Evolutionary conservation across 2,329 filamentous ascomycete genomes (phyloP).

Genomic region (Neurospora sp.): DNA sequence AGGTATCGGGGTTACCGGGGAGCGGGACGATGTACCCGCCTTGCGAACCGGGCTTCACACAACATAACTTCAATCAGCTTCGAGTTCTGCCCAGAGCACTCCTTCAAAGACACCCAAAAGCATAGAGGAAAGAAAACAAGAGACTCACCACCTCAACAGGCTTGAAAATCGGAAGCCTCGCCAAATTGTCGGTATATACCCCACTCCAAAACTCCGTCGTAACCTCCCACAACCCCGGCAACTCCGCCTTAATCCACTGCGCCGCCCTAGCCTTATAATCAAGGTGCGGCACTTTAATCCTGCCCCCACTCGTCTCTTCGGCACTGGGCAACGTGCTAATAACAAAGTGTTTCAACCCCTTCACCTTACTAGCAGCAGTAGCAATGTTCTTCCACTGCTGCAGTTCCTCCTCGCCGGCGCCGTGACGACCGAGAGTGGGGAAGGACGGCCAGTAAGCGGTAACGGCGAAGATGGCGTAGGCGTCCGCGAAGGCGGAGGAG

Average conservation of each 20-base stretch:
- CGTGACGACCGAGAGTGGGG: conserved; percentile 1
- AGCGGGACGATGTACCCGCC: conserved; percentile 3
- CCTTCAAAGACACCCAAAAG: too few relatives aligned
- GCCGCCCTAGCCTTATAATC: conserved; percentile 15
- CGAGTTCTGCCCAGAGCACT: too few relatives aligned
- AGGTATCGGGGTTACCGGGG: conserved; percentile 3
- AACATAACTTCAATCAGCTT: too few relatives aligned
- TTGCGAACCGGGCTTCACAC: background rate
- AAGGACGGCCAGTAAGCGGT: conserved; percentile 19
- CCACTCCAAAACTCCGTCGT: conserved; percentile 18
- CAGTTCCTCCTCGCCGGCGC: conserved; percentile 11
- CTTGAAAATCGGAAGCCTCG: conserved; percentile 1
- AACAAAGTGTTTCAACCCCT: conserved; percentile 14
- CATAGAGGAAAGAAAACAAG: too few relatives aligned
- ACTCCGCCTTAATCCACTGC: conserved; percentile 8
- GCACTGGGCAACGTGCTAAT: conserved; percentile 16
- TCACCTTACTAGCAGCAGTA: conserved; percentile 7
- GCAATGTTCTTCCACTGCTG: conserved; percentile 18
- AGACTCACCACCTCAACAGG: background rate
- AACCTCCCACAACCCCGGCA: conserved; percentile 9
- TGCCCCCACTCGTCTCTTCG: conserved; percentile 5
- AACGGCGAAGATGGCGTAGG: conserved; percentile 33
- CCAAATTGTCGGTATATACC: conserved; percentile 10
- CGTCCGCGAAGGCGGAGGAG: conserved; percentile 26
- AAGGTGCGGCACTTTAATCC: conserved; percentile 16